These are phyloP conservation scores for Auriscalpium orientale DNA, from an alignment of 768 basidiomycete genomes.

Conservation along the genomic window DNA sequence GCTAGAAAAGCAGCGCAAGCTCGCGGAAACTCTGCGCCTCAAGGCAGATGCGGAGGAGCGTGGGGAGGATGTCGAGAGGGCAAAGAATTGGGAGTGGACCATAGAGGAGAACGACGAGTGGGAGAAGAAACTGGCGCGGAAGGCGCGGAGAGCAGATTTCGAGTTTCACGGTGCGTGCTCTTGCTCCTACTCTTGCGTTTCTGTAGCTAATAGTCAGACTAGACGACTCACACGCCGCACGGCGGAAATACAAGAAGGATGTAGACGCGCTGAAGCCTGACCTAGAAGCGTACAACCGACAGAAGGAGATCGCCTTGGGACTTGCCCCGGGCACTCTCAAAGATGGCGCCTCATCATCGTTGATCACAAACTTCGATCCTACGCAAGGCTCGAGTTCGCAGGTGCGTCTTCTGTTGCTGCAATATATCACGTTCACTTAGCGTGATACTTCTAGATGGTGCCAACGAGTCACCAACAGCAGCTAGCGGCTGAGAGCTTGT, in stretches of 20 bases:
- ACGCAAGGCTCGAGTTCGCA: slow-evolving; percentile 34
- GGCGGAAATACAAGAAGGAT: slow-evolving; percentile 88
- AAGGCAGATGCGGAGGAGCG: slow-evolving; percentile 86
- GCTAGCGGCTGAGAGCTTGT: slow-evolving; percentile 72
- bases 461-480: slow-evolving; percentile 56
- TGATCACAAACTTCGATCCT: slow-evolving; percentile 47
- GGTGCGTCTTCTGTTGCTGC: slow-evolving; percentile 21
- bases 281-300: slow-evolving; percentile 75
- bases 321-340: slow-evolving; percentile 60
- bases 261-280: slow-evolving; percentile 85
- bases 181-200: background rate
- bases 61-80: slow-evolving; percentile 87
- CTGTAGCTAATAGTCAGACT: background rate
- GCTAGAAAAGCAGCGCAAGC: slow-evolving; percentile 82
- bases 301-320: slow-evolving; percentile 82
- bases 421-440: background rate
- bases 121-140: slow-evolving; percentile 85
- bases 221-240: slow-evolving; percentile 90
- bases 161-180: slow-evolving; percentile 78
- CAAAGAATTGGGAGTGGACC: slow-evolving; percentile 92
- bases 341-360: slow-evolving; percentile 28
- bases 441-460: slow-evolving; percentile 30
- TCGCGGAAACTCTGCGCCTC: slow-evolving; percentile 77
- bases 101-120: slow-evolving; percentile 94
- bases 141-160: slow-evolving; percentile 78